Percentiles rank a stretch among this genome's conserved stretches.
These are phyloP conservation scores for Gossypium mustelinum DNA, from an alignment of 345 rosid species.

Conservation along the genomic window DNA sequence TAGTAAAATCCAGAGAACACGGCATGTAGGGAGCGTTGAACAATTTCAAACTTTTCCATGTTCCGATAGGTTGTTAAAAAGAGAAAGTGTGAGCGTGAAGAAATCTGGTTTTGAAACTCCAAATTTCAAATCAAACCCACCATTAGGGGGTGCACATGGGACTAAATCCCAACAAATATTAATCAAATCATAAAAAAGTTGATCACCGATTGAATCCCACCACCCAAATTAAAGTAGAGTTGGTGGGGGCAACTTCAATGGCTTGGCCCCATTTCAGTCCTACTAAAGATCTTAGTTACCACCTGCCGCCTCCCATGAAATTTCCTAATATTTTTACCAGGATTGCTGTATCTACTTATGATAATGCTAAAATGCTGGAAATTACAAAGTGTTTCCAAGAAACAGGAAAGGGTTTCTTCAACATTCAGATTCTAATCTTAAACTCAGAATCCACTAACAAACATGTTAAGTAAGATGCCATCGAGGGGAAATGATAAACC, in stretches of 20 bases:
- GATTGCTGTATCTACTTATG: too few species aligned
- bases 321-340: neutral
- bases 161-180: slow-evolving; percentile 17
- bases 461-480: neutral
- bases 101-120: slow-evolving; percentile 16
- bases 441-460: neutral
- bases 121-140: slow-evolving; percentile 16
- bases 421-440: neutral
- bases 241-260: slow-evolving; percentile 12
- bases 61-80: neutral
- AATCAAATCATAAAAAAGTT: slow-evolving; percentile 10
- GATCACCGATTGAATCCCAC: neutral
- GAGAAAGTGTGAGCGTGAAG: slow-evolving; percentile 18
- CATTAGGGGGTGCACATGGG: slow-evolving; percentile 29
- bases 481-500: too few species aligned
- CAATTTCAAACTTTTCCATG: slow-evolving; percentile 5
- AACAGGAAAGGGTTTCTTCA: neutral
- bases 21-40: neutral
- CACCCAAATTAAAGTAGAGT: slow-evolving; percentile 28
- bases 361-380: too few species aligned
- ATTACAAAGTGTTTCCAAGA: too few species aligned
- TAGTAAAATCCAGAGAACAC: neutral
- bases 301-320: slow-evolving; percentile 10
- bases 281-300: slow-evolving; percentile 22
- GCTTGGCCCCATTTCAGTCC: slow-evolving; percentile 10